A percentile compares a stretch with the other conserved stretches of the same genome.
Evolutionary conservation across 1,284 basidiomycete genomes (phyloP).

Genomic region (Apiotrichum sp.): DNA sequence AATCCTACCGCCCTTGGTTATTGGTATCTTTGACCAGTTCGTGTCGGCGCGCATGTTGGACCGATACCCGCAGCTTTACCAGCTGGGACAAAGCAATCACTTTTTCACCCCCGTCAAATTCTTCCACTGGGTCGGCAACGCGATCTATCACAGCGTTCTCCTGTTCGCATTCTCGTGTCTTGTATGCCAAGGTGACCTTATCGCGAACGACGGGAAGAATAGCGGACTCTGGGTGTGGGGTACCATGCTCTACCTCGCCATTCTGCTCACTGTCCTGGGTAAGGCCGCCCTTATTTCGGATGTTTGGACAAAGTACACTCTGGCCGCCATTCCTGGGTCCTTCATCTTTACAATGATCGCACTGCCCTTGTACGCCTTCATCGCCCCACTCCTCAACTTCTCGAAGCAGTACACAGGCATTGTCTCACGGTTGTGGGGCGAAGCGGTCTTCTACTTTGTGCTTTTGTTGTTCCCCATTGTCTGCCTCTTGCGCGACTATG

Average conservation of each 20-base stretch:
- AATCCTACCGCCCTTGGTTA: slow-evolving; percentile 90
- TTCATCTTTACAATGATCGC: slow-evolving; percentile 92
- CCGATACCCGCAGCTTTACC: slow-evolving; percentile 94
- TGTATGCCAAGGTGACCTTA: slow-evolving; percentile 85
- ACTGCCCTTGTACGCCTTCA: slow-evolving; percentile 80
- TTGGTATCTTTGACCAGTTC: slow-evolving; percentile 97
- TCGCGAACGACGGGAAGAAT: slow-evolving; percentile 70
- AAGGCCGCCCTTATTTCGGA: slow-evolving; percentile 97
- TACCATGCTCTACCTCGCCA: slow-evolving; percentile 84
- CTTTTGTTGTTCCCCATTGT: slow-evolving; percentile 81
- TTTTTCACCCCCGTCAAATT: slow-evolving; percentile 89
- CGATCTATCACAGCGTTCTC: slow-evolving; percentile 84
- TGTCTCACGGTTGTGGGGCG: slow-evolving; percentile 79
- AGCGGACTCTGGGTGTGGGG: slow-evolving; percentile 98
- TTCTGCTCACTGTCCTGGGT: slow-evolving; percentile 89
- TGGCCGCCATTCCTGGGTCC: slow-evolving; percentile 92
- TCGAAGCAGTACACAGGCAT: slow-evolving; percentile 85
- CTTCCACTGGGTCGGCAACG: slow-evolving; percentile 94
- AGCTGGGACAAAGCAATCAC: slow-evolving; percentile 80
- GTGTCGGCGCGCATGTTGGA: slow-evolving; percentile 94
- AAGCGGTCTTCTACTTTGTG: slow-evolving; percentile 82
- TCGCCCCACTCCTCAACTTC: slow-evolving; percentile 78
- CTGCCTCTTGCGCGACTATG: slow-evolving; percentile 84
- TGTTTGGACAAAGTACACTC: slow-evolving; percentile 99
- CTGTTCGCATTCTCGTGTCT: slow-evolving; percentile 82